These are phyloP conservation scores for Colletotrichum sansevieriae DNA, from an alignment of 2,329 filamentous ascomycete species.

Conservation along the genomic window DNA sequence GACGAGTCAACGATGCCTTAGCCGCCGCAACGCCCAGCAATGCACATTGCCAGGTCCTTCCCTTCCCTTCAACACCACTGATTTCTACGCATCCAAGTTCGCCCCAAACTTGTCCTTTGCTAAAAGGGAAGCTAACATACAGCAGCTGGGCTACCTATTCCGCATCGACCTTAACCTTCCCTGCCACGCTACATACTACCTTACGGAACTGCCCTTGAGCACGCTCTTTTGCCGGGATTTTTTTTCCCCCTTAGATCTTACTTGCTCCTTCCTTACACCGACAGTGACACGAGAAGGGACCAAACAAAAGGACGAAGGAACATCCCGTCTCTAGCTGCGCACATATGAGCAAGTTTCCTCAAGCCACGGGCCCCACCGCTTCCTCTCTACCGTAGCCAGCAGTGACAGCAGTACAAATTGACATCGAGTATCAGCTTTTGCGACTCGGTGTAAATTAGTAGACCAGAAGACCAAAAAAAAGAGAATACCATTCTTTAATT, in stretches of 20 bases:
- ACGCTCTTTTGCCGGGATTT: constrained; percentile 7
- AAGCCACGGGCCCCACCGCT: constrained; percentile 36
- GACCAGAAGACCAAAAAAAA: neutral
- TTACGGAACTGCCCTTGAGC: constrained; percentile 3
- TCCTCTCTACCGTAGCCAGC: neutral
- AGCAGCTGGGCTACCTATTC: too few species aligned
- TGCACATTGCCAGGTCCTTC: constrained; percentile 8
- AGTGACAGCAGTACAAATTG: neutral
- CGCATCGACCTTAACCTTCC: constrained; percentile 20
- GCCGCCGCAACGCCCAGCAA: constrained; percentile 11
- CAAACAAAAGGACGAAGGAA: constrained; percentile 26
- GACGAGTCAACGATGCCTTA: constrained; percentile 36
- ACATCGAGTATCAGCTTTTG: neutral
- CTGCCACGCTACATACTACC: constrained; percentile 4
- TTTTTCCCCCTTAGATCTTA: neutral
- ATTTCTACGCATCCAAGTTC: constrained; percentile 2
- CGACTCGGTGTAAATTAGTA: too few species aligned
- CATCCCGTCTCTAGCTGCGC: constrained; percentile 48
- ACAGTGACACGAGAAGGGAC: constrained; percentile 6
- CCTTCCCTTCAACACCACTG: neutral
- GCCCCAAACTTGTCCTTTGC: constrained; percentile 12
- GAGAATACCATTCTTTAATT: neutral
- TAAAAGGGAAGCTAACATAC: too few species aligned
- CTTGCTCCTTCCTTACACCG: constrained; percentile 32
- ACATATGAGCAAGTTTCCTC: constrained; percentile 57